Evolutionary conservation across 2,329 filamentous ascomycete species (phyloP), one percentile per base, ranked within the genome.

Genomic region (Phaeosphaeriaceae sp.): DNA sequence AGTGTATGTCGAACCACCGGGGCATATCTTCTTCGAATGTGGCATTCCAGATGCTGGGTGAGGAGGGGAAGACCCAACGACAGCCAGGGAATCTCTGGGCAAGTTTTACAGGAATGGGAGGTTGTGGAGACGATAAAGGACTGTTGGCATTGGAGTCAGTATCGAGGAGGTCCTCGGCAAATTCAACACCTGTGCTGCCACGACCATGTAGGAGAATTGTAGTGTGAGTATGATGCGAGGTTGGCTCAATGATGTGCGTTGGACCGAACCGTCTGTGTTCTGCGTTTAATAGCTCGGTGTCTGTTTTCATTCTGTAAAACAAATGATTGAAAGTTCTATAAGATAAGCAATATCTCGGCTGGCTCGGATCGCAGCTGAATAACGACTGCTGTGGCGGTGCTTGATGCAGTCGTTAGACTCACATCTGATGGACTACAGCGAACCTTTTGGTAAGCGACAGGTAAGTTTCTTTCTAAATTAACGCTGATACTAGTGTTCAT

Each of bases 1-100:
- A 77, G 72, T 74, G 81, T 16, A 80, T 70, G 58, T 83, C 79
- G 57, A 81, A 83, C 80, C 79, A 82, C 53, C 81, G 77, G 7
- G 74, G 70, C 46, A 57, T 47, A 6, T 61, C 51, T 20, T 70
- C 61, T 40, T 60, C 58, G 29, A 54, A 37, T 40, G 52, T 41
- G 44, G 71, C 67, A 37, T 64, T 58, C 41, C 64, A 33, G 43
- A 65, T 61, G 29, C 61, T 17, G 9, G 74, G 73, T 1, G 79
- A 76, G 38, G 76, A 71, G 8, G 79, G 79, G 45, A 82, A 82
- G 23, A 82, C 77, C 76, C 78, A 82, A 45, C 76, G 75, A 46
- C 81, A 72, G 4, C 74, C 72, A 4, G 80, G 78, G 29, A 81
- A 77, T 7, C 65, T 58, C 3, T 76, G 69, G 9, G 62, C 37